Percentiles rank a stretch among this genome's conserved stretches.
Conservation (phyloP, 139 green algal species). For the Chlamydomonas incerta region DNA sequence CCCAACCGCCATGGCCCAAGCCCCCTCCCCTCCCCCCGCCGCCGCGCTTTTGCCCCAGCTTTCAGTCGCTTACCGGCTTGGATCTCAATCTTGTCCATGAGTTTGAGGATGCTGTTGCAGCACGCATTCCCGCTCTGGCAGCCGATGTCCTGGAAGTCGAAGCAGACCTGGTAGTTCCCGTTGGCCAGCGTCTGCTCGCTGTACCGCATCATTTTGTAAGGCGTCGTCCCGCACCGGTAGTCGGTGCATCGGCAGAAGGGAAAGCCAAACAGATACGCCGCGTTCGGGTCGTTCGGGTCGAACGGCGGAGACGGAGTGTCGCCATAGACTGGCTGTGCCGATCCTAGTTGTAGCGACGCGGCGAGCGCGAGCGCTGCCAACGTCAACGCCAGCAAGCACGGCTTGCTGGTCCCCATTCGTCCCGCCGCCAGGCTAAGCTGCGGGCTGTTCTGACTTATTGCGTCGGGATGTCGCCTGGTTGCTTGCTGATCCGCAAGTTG, state of each 20-base stretch:
- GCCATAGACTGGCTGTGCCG: not conserved
- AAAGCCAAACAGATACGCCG: constrained; percentile 33
- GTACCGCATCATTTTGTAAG: not conserved
- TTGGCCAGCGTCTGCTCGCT: not conserved
- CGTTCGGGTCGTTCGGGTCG: not conserved
- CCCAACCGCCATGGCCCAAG: too few species aligned
- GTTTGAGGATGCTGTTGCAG: constrained; percentile 7
- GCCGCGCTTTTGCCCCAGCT: too few species aligned
- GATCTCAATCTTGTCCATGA: constrained; percentile 31
- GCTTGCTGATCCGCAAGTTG: too few species aligned
- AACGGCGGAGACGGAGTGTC: not conserved
- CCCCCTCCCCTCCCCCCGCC: too few species aligned
- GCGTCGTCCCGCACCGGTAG: constrained; percentile 27
- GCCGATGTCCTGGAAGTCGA: constrained; percentile 2
- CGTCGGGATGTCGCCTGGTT: too few species aligned
- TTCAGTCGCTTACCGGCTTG: not conserved
- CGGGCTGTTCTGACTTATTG: too few species aligned
- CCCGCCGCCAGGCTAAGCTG: not conserved
- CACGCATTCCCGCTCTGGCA: constrained; percentile 11
- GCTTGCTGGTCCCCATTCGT: constrained; percentile 39
- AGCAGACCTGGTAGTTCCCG: constrained; percentile 22
- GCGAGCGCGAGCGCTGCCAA: not conserved
- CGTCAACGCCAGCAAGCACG: not conserved
- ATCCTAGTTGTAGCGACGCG: not conserved
- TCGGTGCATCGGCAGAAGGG: constrained; percentile 27